Base-by-base conservation (phyloP, 1,139 yeast species). In the Hansenula lynferdii region DNA sequence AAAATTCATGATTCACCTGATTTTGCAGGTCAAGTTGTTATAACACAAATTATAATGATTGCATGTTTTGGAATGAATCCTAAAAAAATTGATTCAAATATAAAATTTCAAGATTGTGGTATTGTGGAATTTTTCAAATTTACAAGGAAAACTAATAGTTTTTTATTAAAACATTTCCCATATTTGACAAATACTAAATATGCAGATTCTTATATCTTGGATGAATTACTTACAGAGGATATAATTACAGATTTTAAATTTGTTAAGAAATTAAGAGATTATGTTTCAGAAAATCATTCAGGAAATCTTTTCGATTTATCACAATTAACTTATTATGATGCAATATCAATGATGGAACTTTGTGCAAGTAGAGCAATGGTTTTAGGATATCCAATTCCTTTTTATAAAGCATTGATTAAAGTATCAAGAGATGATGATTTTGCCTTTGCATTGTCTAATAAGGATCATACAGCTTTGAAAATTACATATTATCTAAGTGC, bases 391-490 rank as follows among this genome's bases (percentile, higher is more conserved):
- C 29, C 29, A 16, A 11, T 27, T 5, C 21, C 29, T 27, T 27
- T 27, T 15, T 27, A 17, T 14, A 27, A 27, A 11, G 16, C 29
- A 6, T 10, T 27, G 11, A 20, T 27, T 15, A 27, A 27, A 17
- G 9, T 27, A 17, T 7, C 18, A n/a, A 14, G 29, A n/a, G 11
- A 17, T 27, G 21, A 27, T 10, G 29, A 27, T 10, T 27, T 16
- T 8, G 8, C 4, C 11, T 5, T 17, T 16, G 16, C 10, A 10
- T 17, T 27, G 17, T 5, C 4, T 5, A 4, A 16, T 8, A 15
- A 27, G 10, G 17, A 27, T 17, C 29, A 27, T 27, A 12, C 18
- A 6, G 37, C 37, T 1, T 18, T 35, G 37, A 35, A 35, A 25
- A 35, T 35, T 12, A 18, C 29, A 17, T 35, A 14, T 11, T 29